Conservation (phyloP, 2,329 filamentous ascomycete genomes). For the Clarireedia monteithiana region DNA sequence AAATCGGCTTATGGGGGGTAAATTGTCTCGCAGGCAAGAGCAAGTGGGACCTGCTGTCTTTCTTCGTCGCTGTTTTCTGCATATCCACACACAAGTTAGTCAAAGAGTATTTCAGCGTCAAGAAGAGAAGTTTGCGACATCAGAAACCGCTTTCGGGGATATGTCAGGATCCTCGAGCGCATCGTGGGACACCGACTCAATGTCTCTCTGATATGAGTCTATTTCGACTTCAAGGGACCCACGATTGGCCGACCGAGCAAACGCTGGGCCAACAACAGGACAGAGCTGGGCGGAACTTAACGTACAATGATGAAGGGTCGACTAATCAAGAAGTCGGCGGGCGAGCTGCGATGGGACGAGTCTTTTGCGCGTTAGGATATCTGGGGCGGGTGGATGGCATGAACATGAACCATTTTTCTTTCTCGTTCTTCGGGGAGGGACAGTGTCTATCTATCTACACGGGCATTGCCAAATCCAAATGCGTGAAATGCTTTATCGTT, state of each 20-base stretch:
- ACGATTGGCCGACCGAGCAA: neutral
- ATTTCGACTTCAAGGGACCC: neutral
- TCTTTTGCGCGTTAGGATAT: no score
- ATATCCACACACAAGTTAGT: conserved; percentile 1
- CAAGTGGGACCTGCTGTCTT: neutral
- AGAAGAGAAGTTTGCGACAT: neutral
- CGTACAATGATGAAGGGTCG: no score
- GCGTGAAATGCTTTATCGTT: no score
- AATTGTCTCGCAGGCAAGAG: neutral
- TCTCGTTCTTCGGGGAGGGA: no score
- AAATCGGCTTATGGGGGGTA: neutral
- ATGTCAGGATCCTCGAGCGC: neutral
- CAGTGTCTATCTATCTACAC: no score
- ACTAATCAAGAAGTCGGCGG: no score
- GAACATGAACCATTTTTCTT: no score
- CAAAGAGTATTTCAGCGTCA: neutral
- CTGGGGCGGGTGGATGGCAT: no score
- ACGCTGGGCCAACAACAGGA: neutral
- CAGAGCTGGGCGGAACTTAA: no score
- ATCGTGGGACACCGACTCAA: neutral
- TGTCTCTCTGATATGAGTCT: neutral
- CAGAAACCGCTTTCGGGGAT: neutral
- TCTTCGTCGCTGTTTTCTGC: neutral
- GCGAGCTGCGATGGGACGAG: no score
- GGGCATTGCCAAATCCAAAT: no score